These are phyloP conservation scores for Xylaria nigripes DNA, from an alignment of 495 filamentous ascomycete genomes.

Conservation along the genomic window DNA sequence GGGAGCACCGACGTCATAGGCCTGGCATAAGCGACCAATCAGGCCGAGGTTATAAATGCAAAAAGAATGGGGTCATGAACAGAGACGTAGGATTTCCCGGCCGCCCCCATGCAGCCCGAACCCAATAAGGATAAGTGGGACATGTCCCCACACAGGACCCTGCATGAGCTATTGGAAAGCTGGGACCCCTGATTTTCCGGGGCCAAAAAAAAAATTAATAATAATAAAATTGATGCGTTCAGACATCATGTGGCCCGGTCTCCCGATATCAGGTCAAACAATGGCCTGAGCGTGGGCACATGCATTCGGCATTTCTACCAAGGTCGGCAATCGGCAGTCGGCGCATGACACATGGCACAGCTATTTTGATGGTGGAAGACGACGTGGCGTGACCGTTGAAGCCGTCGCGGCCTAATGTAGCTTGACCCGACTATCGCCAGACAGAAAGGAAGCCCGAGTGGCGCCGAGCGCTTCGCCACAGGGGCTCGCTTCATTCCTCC, in stretches of 20 bases:
- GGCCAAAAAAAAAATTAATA: background rate
- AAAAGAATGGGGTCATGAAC: background rate
- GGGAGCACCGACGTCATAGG: constrained; percentile 2
- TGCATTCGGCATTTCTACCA: too few species aligned
- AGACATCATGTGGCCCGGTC: too few species aligned
- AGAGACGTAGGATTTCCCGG: background rate
- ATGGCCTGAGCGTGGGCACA: too few species aligned
- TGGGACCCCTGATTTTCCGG: constrained; percentile 26
- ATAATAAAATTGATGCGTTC: too few species aligned
- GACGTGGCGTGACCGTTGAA: background rate
- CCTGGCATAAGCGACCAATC: constrained; percentile 1
- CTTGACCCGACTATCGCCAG: background rate
- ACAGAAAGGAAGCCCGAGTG: background rate
- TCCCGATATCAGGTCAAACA: too few species aligned
- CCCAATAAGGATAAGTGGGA: constrained; percentile 3
- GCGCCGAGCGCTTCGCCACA: background rate
- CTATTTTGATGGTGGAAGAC: background rate
- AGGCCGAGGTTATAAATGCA: background rate
- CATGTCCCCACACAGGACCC: constrained; percentile 23
- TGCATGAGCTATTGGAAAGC: constrained; percentile 26
- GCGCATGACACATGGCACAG: constrained; percentile 1
- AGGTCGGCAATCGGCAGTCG: background rate
- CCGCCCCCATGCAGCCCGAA: background rate
- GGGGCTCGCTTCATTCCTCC: background rate
- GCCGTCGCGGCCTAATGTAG: background rate